Percentiles rank a stretch among this genome's conserved stretches.
phyloP scores from a whole-genome alignment of 495 filamentous ascomycete genomes.

The Penicillium pancosmium region DNA sequence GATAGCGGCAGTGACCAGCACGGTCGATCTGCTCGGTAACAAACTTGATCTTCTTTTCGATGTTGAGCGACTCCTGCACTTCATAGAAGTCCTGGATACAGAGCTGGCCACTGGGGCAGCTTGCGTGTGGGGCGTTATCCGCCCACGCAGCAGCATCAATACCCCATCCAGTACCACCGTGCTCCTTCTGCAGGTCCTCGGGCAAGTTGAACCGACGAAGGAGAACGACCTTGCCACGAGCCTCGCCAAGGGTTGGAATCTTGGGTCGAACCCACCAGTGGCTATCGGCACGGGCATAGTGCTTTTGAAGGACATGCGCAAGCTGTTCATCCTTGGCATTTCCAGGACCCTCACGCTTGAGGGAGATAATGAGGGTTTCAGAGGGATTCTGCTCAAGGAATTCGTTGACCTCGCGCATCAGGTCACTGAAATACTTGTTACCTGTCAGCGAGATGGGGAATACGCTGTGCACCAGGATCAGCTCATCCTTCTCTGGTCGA shows the following conservation, averaged over 20 bases:
- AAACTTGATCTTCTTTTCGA: constrained; percentile 77
- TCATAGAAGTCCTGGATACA: constrained; percentile 97
- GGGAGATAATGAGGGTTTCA: constrained; percentile 81
- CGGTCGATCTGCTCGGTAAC: constrained; percentile 75
- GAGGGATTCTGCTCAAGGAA: constrained; percentile 79
- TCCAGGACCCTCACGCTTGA: constrained; percentile 90
- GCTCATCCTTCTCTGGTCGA: constrained; percentile 55
- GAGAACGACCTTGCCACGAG: constrained; percentile 81
- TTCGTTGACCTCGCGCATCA: constrained; percentile 66
- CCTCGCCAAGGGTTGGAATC: constrained; percentile 82
- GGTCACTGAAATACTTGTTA: constrained; percentile 70
- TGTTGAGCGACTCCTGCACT: constrained; percentile 71
- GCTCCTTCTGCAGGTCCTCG: constrained; percentile 58
- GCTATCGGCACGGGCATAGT: constrained; percentile 65
- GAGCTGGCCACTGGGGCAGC: constrained; percentile 70
- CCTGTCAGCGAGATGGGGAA: constrained; percentile 76
- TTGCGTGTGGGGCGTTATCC: constrained; percentile 82
- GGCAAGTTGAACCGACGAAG: constrained; percentile 77
- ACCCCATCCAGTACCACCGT: constrained; percentile 70
- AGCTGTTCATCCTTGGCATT: constrained; percentile 79
- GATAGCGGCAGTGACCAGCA: constrained; percentile 55
- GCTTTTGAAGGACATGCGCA: constrained; percentile 65
- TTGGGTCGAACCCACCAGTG: constrained; percentile 79
- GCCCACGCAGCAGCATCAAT: constrained; percentile 85
- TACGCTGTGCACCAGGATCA: constrained; percentile 73